Base-by-base conservation (phyloP, 192 early-diverging fungal species). In the Coemansia sp. region DNA sequence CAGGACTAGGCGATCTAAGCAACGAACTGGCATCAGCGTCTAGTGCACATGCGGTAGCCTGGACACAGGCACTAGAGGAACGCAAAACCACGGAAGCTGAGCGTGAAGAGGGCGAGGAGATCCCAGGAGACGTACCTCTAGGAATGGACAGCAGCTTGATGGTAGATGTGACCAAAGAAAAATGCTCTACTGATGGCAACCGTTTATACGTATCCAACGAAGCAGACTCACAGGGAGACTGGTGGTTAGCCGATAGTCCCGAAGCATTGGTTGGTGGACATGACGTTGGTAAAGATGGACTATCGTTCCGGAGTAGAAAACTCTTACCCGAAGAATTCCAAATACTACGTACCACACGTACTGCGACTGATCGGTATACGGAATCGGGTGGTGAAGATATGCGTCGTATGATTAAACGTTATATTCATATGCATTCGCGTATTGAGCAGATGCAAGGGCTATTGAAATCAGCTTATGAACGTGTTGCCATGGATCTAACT, bases 61-160 rank as follows among this genome's bases (percentile, higher is more conserved):
- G 43, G 42, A 53, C 33, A 29, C 17, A 18, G 17, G 51, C 40
- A 5, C 35, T 52, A 27, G 14, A 43, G 14, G 35, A 35, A 26
- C 23, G 35, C 20, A 39, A n/a, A 19, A 28, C 35, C 5, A 39
- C 30, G 32, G 53, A 66, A 30, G 42, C 57, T 0, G 65, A 66
- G 23, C 70, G 59, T 15, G 70, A 76, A 30, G 72, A 69, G 27
- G 72, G 72, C 46, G 66, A 76, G 52, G 72, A 65, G 43, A 25
- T 65, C 6, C 58, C 50, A 1, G 53, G 58, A 10, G 58, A 64
- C 22, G 25, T 34, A 19, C 24, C 46, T 0, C 36, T 24, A 19
- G 42, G 33, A 14, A 27, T 25, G 20, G 59, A 26, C 51, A 50
- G 55, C 33, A 42, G 50, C 9, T 47, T 67, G 52, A 33, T 50